Percentiles rank a stretch among this genome's conserved stretches.
Conservation (phyloP, 23 red algal species). For the Pyropia yezoensis region DNA sequence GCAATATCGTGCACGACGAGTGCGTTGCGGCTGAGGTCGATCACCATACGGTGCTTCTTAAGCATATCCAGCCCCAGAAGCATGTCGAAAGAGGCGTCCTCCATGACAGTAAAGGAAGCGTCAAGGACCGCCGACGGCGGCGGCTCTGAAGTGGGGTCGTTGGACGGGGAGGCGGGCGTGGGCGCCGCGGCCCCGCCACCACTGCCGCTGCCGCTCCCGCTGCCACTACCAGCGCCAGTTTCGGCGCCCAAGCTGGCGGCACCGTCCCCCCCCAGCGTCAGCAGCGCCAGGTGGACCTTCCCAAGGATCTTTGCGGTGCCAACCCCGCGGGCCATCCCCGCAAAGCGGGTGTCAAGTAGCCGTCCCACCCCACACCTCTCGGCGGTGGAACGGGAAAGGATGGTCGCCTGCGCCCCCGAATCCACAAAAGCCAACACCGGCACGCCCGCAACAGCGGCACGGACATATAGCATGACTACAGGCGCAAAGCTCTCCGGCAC, state of each 20-base stretch:
- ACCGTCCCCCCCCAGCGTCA: conserved; percentile 22
- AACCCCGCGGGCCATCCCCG: conserved; percentile 70
- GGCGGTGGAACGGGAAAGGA: conserved; percentile 70
- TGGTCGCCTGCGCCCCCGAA: conserved; percentile 78
- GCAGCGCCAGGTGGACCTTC: conserved; percentile 72
- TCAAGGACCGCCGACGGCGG: conserved; percentile 30
- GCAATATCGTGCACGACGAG: conserved; percentile 38
- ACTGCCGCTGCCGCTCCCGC: background rate
- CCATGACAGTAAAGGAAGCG: conserved; percentile 82
- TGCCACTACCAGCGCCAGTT: too few species aligned
- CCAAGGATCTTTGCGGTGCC: conserved; percentile 74
- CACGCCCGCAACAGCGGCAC: conserved; percentile 55
- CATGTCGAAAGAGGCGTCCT: conserved; percentile 68
- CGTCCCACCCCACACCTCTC: conserved; percentile 61
- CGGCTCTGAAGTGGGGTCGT: too few species aligned
- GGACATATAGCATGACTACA: conserved; percentile 84
- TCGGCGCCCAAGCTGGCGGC: too few species aligned
- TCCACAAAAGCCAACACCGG: conserved; percentile 76
- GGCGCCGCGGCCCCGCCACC: too few species aligned
- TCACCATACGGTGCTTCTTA: conserved; percentile 57
- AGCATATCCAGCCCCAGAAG: conserved; percentile 97
- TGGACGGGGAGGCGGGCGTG: too few species aligned
- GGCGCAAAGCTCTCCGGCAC: conserved; percentile 76
- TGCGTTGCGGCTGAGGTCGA: conserved; percentile 62
- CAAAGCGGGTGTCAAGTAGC: conserved; percentile 83